phyloP scores from a whole-genome alignment of 768 basidiomycete species.

The Auricularia sp. region DNA sequence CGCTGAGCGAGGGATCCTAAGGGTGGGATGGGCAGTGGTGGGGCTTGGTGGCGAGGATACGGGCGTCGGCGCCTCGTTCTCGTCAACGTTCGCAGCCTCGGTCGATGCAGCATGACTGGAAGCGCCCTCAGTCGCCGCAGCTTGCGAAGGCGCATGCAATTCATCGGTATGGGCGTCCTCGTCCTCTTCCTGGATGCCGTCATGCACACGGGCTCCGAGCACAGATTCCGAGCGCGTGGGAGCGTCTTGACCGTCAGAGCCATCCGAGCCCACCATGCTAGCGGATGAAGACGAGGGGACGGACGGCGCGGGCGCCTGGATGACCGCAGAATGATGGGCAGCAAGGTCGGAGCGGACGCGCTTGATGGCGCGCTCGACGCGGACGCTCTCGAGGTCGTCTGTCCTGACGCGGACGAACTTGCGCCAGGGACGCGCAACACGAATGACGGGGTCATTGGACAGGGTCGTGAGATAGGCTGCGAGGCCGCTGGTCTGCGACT shows the following conservation, averaged over 20 bases:
- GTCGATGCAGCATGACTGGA: constrained; percentile 3
- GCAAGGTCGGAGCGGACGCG: constrained; percentile 78
- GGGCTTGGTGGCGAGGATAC: constrained; percentile 25
- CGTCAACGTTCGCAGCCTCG: constrained; percentile 5
- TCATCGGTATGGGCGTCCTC: constrained; percentile 7
- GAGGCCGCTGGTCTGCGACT: constrained; percentile 44
- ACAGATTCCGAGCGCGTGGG: not conserved
- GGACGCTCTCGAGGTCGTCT: constrained; percentile 80
- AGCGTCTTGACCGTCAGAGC: not conserved
- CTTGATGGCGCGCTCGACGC: constrained; percentile 81
- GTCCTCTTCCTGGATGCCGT: constrained; percentile 1
- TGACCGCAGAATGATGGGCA: constrained; percentile 38
- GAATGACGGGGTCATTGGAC: constrained; percentile 55
- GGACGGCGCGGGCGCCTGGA: not conserved
- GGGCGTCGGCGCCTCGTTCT: constrained; percentile 26
- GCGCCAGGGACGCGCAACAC: constrained; percentile 66
- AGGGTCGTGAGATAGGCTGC: constrained; percentile 73
- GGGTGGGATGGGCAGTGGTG: constrained; percentile 11
- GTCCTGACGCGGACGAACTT: constrained; percentile 77
- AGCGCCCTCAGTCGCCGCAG: not conserved
- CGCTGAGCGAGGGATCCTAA: constrained; percentile 60
- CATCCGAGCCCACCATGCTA: not conserved
- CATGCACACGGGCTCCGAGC: not conserved
- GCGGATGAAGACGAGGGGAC: not conserved
- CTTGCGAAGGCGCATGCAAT: constrained; percentile 8